Evolutionary conservation across 2,329 filamentous ascomycete species (phyloP), one percentile per base, ranked within the genome.

Genomic region (Penicillium palitans): DNA sequence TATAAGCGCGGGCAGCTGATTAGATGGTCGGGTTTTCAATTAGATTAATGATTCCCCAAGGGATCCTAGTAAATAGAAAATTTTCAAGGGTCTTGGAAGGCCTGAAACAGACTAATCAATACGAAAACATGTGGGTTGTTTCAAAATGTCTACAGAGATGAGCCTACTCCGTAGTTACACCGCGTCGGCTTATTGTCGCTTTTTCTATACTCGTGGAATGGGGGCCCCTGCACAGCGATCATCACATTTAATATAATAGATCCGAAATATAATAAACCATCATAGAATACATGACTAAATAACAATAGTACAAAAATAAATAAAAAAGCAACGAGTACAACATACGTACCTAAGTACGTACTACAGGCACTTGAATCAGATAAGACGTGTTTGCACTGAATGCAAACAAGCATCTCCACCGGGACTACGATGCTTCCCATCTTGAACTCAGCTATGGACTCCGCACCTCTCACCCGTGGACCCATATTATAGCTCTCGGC

Each of bases 351-450:
- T 29, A 29, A 12, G 0, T 31, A 31, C 29, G 29, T 31, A 31
- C 29, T 31, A 31, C 9, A 29, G 24, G 29, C 15, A 7, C 17
- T 27, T 13, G 42, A 37, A 52, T 60, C 48, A 51, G 61, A 62
- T 58, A 60, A 64, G 53, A 21, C 8, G 3, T 64, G 66, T 68
- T 68, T 68, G 66, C 61, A 66, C 47, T 12, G 0, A 1, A 19
- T 61, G 63, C 66, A 68, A 68, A 68, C 66, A 51, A 44, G 44
- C 31, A 56, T 44, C 53, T 55, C 48, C 48, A 39, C 44, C 42
- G 47, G 24, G 40, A 53, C 40, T 37, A 47, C 51, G 31, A 37
- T 46, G 35, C 50, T 49, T 37, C 25, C 27, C 39, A 24, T 52
- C 45, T 45, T 17, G 9, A 27, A 44, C 47, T 31, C 39, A 37